Percentiles rank a stretch among this genome's conserved stretches.
Evolutionary conservation across 2,329 filamentous ascomycete genomes (phyloP).

Genomic region (Beauveria scarabaeidicola): DNA sequence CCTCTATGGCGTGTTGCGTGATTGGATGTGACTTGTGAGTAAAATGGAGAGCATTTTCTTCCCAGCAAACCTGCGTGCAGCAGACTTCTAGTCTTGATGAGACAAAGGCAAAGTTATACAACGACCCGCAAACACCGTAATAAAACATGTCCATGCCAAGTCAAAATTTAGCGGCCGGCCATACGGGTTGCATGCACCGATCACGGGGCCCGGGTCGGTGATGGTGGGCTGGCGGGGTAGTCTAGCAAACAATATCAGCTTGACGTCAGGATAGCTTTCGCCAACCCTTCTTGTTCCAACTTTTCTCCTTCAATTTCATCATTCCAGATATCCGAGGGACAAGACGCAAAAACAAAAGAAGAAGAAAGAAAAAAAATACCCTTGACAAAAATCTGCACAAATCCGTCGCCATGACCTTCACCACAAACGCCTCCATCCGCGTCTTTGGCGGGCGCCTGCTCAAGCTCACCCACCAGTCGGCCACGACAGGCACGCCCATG

Average conservation of each 20-base stretch:
- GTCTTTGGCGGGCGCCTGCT: conserved; percentile 91
- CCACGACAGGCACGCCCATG: conserved; percentile 79
- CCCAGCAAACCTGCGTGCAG: neutral
- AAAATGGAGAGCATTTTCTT: neutral
- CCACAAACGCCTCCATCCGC: conserved; percentile 80
- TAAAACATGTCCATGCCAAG: neutral
- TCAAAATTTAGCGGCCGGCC: neutral
- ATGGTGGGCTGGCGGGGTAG: conserved; percentile 2
- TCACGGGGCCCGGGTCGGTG: conserved; percentile 1
- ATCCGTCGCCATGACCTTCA: conserved; percentile 62
- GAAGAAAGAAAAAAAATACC: too few relatives aligned
- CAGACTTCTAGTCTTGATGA: neutral
- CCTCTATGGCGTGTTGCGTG: neutral
- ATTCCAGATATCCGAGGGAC: neutral
- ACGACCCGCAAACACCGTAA: neutral
- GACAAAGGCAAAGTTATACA: too few relatives aligned
- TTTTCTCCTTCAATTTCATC: neutral
- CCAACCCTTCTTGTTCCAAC: neutral
- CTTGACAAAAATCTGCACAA: conserved; percentile 16
- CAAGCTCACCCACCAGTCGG: conserved; percentile 82
- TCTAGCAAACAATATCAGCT: neutral
- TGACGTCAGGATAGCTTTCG: conserved; percentile 2
- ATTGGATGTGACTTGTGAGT: neutral
- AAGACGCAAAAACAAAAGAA: neutral
- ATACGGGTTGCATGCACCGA: neutral